These are phyloP conservation scores for Nymphaea colorata DNA, from an alignment of 164 flowering plant genomes.

Conservation along the genomic window DNA sequence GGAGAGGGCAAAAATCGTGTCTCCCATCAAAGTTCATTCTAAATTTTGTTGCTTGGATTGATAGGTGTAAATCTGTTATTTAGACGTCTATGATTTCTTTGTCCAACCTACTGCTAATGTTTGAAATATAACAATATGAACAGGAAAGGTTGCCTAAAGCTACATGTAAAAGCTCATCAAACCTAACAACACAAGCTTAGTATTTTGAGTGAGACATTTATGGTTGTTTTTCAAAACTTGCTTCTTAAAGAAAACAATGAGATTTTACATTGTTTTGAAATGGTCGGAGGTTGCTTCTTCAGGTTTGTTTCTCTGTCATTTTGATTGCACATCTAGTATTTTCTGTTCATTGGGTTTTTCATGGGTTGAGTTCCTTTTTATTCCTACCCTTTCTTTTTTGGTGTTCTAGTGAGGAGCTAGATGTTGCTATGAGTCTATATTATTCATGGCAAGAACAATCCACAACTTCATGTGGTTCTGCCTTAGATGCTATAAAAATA, in stretches of 20 bases:
- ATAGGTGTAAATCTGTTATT: too few species aligned
- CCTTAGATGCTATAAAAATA: conserved; percentile 77
- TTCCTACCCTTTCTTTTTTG: conserved; percentile 15
- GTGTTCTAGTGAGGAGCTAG: conserved; percentile 73
- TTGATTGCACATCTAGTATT: neutral
- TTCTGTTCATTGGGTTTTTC: neutral
- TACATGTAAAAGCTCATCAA: conserved; percentile 39
- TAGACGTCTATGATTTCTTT: too few species aligned
- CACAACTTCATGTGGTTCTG: conserved; percentile 79
- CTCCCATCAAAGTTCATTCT: too few species aligned
- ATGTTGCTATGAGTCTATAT: conserved; percentile 45
- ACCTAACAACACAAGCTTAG: conserved; percentile 28
- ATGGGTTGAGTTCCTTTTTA: neutral
- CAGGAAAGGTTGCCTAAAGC: conserved; percentile 94
- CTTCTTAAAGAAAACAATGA: conserved; percentile 81
- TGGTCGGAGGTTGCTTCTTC: conserved; percentile 87
- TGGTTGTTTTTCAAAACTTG: conserved; percentile 89
- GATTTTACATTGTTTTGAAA: conserved; percentile 70
- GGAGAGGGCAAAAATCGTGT: too few species aligned
- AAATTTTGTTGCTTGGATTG: too few species aligned
- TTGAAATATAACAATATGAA: too few species aligned
- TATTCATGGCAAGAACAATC: conserved; percentile 83
- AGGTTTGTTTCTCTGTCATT: conserved; percentile 28
- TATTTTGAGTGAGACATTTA: conserved; percentile 86
- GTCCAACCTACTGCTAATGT: too few species aligned